phyloP scores from a whole-genome alignment of 2,329 filamentous ascomycete genomes.

The Parafenestella ontariensis region DNA sequence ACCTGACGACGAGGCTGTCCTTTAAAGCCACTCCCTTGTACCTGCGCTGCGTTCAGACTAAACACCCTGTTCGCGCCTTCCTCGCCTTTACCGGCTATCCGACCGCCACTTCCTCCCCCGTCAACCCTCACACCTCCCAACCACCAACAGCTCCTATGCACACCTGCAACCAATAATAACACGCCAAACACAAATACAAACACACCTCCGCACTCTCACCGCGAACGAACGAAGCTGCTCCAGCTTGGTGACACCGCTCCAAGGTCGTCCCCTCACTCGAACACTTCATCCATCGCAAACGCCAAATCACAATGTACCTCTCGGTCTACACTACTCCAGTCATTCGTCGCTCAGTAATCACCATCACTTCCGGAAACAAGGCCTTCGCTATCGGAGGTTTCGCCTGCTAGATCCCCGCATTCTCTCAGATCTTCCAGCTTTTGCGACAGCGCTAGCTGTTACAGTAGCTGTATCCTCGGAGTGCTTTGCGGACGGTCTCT shows the following conservation, averaged over 20 bases:
- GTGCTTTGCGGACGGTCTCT: slow-evolving; percentile 47
- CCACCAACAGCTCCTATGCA: slow-evolving; percentile 26
- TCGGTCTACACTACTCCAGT: slow-evolving; percentile 49
- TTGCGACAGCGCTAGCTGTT: slow-evolving; percentile 45
- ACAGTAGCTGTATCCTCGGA: slow-evolving; percentile 45
- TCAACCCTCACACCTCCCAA: slow-evolving; percentile 26
- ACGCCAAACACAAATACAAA: slow-evolving; percentile 23
- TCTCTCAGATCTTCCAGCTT: slow-evolving; percentile 44
- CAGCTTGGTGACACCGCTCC: slow-evolving; percentile 34
- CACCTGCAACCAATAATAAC: slow-evolving; percentile 37
- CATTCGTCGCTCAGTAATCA: slow-evolving; percentile 53
- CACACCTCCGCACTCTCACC: slow-evolving; percentile 14
- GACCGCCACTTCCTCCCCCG: slow-evolving; percentile 40
- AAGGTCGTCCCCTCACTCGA: slow-evolving; percentile 36
- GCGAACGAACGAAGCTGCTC: slow-evolving; percentile 35
- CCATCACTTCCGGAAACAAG: slow-evolving; percentile 48
- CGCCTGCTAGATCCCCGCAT: slow-evolving; percentile 48
- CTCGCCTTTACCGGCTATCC: slow-evolving; percentile 28
- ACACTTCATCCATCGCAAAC: slow-evolving; percentile 35
- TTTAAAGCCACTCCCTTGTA: slow-evolving; percentile 15
- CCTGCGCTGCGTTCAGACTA: slow-evolving; percentile 15
- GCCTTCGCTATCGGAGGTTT: slow-evolving; percentile 46
- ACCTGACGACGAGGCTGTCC: slow-evolving; percentile 24
- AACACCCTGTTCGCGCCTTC: slow-evolving; percentile 13
- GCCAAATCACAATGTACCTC: slow-evolving; percentile 46